Evolutionary conservation across 1,284 basidiomycete species (phyloP).

Genomic region (Mycosarcoma mackinlayi): DNA sequence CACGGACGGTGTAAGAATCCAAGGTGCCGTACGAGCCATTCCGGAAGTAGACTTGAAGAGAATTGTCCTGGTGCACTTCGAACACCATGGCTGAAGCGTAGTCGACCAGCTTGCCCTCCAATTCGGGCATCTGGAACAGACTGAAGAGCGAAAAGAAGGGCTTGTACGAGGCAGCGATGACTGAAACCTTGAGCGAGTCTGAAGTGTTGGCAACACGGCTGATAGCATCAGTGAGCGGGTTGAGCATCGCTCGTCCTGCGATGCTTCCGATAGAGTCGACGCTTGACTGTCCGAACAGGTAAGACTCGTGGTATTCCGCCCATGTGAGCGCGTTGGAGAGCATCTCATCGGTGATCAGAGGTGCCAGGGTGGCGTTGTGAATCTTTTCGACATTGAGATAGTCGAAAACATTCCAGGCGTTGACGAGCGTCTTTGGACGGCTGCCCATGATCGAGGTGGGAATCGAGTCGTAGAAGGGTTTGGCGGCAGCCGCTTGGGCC

Average conservation of each 20-base stretch:
- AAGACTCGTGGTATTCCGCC: slow-evolving; percentile 81
- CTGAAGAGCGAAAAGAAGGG: slow-evolving; percentile 87
- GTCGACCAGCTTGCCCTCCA: slow-evolving; percentile 73
- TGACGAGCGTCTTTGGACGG: slow-evolving; percentile 76
- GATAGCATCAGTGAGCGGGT: slow-evolving; percentile 77
- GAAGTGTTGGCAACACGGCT: slow-evolving; percentile 80
- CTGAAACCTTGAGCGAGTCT: slow-evolving; percentile 80
- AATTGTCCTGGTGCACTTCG: slow-evolving; percentile 72
- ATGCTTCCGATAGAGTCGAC: slow-evolving; percentile 81
- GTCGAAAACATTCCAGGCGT: slow-evolving; percentile 77
- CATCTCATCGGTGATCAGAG: slow-evolving; percentile 34
- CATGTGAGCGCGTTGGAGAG: slow-evolving; percentile 67
- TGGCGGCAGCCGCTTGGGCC: slow-evolving; percentile 71
- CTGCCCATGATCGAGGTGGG: slow-evolving; percentile 77
- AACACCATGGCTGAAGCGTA: slow-evolving; percentile 81
- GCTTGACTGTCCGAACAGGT: slow-evolving; percentile 77
- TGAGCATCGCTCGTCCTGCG: slow-evolving; percentile 80
- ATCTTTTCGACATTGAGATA: slow-evolving; percentile 76
- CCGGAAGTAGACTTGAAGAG: slow-evolving; percentile 82
- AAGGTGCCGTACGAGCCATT: slow-evolving; percentile 75
- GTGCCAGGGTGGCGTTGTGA: slow-evolving; percentile 70
- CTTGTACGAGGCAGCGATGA: slow-evolving; percentile 82
- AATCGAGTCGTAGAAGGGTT: slow-evolving; percentile 76
- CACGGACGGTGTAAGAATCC: slow-evolving; percentile 61
- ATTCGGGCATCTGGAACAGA: slow-evolving; percentile 69